phyloP scores from a whole-genome alignment of 768 basidiomycete species.

The Suillus weaverae region DNA sequence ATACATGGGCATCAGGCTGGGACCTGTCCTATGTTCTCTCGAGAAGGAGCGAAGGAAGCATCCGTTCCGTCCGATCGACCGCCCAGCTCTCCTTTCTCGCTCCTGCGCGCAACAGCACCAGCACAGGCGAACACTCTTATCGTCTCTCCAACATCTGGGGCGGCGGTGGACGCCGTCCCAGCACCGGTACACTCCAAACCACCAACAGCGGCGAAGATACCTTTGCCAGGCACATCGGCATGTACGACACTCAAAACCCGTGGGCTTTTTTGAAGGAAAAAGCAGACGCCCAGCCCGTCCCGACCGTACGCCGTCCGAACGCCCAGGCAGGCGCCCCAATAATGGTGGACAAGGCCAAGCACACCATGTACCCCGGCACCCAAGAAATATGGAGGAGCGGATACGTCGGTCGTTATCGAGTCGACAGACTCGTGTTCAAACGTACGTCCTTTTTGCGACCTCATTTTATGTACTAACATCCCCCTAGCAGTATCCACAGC shows the following conservation, averaged over 20 bases:
- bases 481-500: slow-evolving; percentile 34
- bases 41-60: slow-evolving; percentile 32
- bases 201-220: slow-evolving; percentile 36
- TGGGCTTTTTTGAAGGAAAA: slow-evolving; percentile 65
- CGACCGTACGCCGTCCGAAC: slow-evolving; percentile 22
- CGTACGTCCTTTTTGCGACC: slow-evolving; percentile 26
- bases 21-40: slow-evolving; percentile 46
- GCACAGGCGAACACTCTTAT: slow-evolving; percentile 6
- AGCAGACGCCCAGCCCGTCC: slow-evolving; percentile 31
- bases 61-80: slow-evolving; percentile 33
- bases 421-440: slow-evolving; percentile 44
- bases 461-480: neutral
- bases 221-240: slow-evolving; percentile 39
- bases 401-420: slow-evolving; percentile 62
- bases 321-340: slow-evolving; percentile 15
- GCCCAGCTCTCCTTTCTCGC: slow-evolving; percentile 28
- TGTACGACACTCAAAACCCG: slow-evolving; percentile 44
- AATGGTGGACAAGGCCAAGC: slow-evolving; percentile 15
- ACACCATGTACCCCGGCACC: slow-evolving; percentile 23
- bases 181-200: slow-evolving; percentile 33
- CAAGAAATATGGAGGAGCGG: slow-evolving; percentile 71
- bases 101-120: slow-evolving; percentile 16
- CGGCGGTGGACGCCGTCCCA: slow-evolving; percentile 26
- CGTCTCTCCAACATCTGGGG: slow-evolving; percentile 5
- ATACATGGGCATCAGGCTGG: slow-evolving; percentile 34